phyloP scores from a whole-genome alignment of 805 yeast genomes.

The Cyberlindnera petersonii region DNA sequence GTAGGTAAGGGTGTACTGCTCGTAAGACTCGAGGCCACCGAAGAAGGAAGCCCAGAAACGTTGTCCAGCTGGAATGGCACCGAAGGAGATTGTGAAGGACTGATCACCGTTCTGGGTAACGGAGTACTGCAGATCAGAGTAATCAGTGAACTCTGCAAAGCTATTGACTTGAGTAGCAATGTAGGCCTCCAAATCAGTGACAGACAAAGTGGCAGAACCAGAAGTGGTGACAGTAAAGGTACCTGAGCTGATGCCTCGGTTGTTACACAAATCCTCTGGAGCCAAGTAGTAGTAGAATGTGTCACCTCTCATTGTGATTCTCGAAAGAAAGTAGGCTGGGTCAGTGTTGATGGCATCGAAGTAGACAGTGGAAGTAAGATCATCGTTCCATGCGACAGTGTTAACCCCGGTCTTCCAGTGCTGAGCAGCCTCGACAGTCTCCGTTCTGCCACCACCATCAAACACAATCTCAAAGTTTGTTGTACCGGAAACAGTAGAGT shows the following conservation, averaged over 20 bases:
- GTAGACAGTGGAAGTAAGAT: slow-evolving; percentile 3
- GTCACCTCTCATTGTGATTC: slow-evolving; percentile 19
- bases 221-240: slow-evolving; percentile 4
- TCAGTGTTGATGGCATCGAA: slow-evolving; percentile 1
- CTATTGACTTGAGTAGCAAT: slow-evolving; percentile 2
- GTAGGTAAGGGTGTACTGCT: not conserved
- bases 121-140: not conserved
- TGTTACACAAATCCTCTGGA: slow-evolving; percentile 5
- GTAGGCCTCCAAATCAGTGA: slow-evolving; percentile 3
- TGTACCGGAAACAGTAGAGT: slow-evolving; percentile 9
- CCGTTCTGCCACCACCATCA: slow-evolving; percentile 15
- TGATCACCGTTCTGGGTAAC: not conserved
- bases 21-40: not conserved
- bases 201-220: not conserved
- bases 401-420: slow-evolving; percentile 14
- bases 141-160: slow-evolving; percentile 1
- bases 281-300: slow-evolving; percentile 11
- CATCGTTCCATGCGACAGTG: slow-evolving; percentile 16
- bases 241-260: slow-evolving; percentile 8
- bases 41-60: slow-evolving; percentile 13
- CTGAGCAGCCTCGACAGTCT: slow-evolving; percentile 8
- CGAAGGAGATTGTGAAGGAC: slow-evolving; percentile 4
- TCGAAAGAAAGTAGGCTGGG: not conserved
- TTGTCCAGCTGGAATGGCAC: slow-evolving; percentile 8
- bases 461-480: slow-evolving; percentile 7